phyloP scores from a whole-genome alignment of 164 flowering plant genomes.

The Litsea cubeba region DNA sequence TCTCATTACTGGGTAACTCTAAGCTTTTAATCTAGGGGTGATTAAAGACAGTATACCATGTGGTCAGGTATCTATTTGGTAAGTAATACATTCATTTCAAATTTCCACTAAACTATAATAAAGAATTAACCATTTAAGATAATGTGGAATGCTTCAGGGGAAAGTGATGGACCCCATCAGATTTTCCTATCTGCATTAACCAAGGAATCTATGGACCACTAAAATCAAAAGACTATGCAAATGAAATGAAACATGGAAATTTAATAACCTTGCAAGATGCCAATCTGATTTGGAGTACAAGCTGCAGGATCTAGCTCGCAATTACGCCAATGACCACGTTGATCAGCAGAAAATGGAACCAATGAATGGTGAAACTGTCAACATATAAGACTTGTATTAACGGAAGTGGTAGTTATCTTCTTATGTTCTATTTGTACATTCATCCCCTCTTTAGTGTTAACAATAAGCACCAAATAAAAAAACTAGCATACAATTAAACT shows the following conservation, averaged over 20 bases:
- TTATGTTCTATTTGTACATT: too few relatives aligned
- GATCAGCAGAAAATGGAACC: constrained; percentile 85
- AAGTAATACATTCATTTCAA: too few relatives aligned
- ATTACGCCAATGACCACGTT: constrained; percentile 53
- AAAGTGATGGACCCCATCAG: background rate
- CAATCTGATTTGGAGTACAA: constrained; percentile 46
- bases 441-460: too few relatives aligned
- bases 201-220: background rate
- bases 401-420: too few relatives aligned
- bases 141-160: background rate
- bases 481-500: too few relatives aligned
- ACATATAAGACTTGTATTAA: background rate
- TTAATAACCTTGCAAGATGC: constrained; percentile 59
- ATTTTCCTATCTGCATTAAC: background rate
- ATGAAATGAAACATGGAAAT: background rate
- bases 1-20: too few relatives aligned
- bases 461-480: too few relatives aligned
- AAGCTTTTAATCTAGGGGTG: too few relatives aligned
- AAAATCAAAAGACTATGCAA: background rate
- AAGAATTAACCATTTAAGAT: background rate
- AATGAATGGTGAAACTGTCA: constrained; percentile 67
- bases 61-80: too few relatives aligned
- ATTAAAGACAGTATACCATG: too few relatives aligned
- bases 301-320: constrained; percentile 57
- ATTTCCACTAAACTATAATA: too few relatives aligned